Percentiles rank a stretch among this genome's conserved stretches.
phyloP scores from a whole-genome alignment of 2,329 filamentous ascomycete species.

The Dactylellina parvicollis region DNA sequence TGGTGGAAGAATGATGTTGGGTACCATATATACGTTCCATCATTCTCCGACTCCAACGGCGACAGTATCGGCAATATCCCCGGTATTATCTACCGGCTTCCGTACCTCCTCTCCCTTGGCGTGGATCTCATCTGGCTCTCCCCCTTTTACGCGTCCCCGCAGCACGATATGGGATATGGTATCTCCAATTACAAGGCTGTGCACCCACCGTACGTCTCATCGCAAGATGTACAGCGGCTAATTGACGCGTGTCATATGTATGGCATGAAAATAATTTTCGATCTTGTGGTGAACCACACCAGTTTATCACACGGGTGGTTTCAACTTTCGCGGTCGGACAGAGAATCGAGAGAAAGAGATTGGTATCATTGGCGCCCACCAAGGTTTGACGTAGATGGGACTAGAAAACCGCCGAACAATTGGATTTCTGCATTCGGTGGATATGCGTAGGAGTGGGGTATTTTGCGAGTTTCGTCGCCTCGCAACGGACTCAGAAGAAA shows the following conservation, averaged over 20 bases:
- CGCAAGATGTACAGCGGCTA: constrained; percentile 73
- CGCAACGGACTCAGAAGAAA: too few relatives aligned
- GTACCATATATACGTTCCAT: constrained; percentile 72
- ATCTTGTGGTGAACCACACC: constrained; percentile 82
- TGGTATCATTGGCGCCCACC: constrained; percentile 75
- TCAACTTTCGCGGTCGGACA: constrained; percentile 66
- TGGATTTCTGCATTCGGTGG: constrained; percentile 64
- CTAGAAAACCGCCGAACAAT: constrained; percentile 70
- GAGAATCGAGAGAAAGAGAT: constrained; percentile 66
- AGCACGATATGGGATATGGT: constrained; percentile 74
- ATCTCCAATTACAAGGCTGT: constrained; percentile 74
- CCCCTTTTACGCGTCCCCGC: constrained; percentile 72
- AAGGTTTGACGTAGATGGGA: constrained; percentile 67
- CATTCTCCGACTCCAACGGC: constrained; percentile 70
- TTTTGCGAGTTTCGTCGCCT: constrained; percentile 61
- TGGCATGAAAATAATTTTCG: constrained; percentile 76
- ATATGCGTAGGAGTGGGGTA: constrained; percentile 16
- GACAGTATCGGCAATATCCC: constrained; percentile 69
- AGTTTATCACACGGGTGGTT: constrained; percentile 73
- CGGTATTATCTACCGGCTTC: constrained; percentile 69
- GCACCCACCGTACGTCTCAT: constrained; percentile 72
- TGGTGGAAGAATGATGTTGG: constrained; percentile 73
- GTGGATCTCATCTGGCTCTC: constrained; percentile 74
- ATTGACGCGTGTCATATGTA: constrained; percentile 70
- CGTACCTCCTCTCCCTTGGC: constrained; percentile 70